Evolutionary conservation across 2,329 filamentous ascomycete genomes (phyloP).

Genomic region (Neurospora crassa): DNA sequence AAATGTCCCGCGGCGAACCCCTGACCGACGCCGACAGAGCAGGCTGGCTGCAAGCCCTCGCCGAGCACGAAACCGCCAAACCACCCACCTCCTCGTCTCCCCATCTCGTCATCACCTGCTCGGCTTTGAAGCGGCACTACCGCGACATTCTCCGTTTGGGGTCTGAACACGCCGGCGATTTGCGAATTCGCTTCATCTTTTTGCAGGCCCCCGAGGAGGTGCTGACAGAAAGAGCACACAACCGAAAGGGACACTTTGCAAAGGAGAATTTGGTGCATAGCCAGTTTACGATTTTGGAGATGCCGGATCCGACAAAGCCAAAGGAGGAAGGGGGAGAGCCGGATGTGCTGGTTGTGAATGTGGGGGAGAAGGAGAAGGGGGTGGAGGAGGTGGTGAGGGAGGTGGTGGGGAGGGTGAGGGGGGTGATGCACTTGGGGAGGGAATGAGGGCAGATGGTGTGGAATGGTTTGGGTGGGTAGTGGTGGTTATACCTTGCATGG

Average conservation of each 20-base stretch:
- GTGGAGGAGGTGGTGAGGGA: conserved; percentile 5
- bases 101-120: conserved; percentile 67
- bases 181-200: conserved; percentile 63
- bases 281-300: conserved; percentile 59
- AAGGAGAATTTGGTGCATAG: conserved; percentile 64
- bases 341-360: conserved; percentile 46
- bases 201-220: conserved; percentile 54
- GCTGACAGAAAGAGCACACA: conserved; percentile 51
- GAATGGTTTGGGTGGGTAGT: too few species aligned
- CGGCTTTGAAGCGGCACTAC: conserved; percentile 70
- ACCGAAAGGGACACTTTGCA: conserved; percentile 63
- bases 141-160: conserved; percentile 57
- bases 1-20: conserved; percentile 61
- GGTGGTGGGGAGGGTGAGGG: conserved; percentile 7
- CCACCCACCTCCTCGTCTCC: conserved; percentile 27
- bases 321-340: conserved; percentile 41
- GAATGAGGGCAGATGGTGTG: neutral
- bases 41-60: conserved; percentile 62
- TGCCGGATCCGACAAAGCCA: conserved; percentile 32
- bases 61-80: conserved; percentile 33
- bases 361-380: conserved; percentile 15
- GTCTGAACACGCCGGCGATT: conserved; percentile 41
- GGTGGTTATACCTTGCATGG: too few species aligned
- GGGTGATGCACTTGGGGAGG: neutral
- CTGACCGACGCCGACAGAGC: conserved; percentile 67